Base-by-base conservation (phyloP, 106 monocot species). In the Phalaenopsis aphrodite region DNA sequence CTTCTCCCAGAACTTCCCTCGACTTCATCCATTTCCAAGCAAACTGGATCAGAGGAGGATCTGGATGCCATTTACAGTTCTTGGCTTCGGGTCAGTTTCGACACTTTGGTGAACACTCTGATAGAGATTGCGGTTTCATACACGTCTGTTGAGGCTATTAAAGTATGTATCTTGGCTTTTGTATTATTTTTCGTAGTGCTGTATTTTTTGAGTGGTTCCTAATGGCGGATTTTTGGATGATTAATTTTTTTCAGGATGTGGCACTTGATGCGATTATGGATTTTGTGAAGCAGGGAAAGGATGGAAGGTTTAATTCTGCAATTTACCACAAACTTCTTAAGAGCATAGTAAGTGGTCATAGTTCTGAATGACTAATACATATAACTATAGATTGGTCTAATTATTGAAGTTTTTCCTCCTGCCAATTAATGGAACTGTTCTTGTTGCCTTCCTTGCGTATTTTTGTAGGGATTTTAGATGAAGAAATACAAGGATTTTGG, bases 241-340 rank as follows among this genome's bases (percentile, higher is more conserved):
- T 43, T 24, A 48, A 24, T 64, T 58, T 1, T 30, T 56, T 39
- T 56, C 71, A 96, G 96, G 93, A 93, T 85, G 88, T 93, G 57
- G 88, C 83, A 15, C 65, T 93, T 80, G 93, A 96, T 77, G 88
- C 90, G 10, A 57, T 93, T 39, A 91, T 91, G 93, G 96, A 96
- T 83, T 90, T 96, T 76, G 90, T 96, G 55, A 93, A 96, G 90
- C 83, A 83, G 75, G 90, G 91, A 37, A 96, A 88, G 74, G 80
- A 80, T 16, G 91, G 91, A 48, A 87, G 72, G 41, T 93, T 93
- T 56, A 85, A 96, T 49, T 87, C 85, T 10, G 81, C 86, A 30
- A 88, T 96, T 69, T 96, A 93, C 49, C 85, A 90, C 79, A 87
- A 79, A 42, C 85, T 96, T 74, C 49, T 96, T 6, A 61, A 86